Conservation (phyloP, 805 yeast species). For the Lachancea meyersii region DNA sequence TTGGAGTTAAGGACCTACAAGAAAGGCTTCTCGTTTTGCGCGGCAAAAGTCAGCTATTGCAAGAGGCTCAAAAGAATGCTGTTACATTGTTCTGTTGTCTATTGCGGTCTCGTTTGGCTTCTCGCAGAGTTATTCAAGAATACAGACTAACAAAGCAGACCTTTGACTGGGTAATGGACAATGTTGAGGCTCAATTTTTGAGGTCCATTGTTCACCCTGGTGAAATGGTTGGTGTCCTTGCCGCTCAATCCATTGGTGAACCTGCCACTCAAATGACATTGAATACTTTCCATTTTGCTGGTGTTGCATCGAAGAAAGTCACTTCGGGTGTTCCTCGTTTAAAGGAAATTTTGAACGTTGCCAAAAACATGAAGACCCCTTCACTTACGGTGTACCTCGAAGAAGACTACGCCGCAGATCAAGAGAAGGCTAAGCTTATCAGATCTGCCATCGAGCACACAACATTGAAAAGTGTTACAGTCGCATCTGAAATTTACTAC, state of each 20-base stretch:
- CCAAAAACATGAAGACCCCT: conserved; percentile 99
- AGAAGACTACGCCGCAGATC: conserved; percentile 74
- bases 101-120: conserved; percentile 84
- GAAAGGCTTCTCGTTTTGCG: conserved; percentile 68
- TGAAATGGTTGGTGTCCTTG: conserved; percentile 97
- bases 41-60: conserved; percentile 64
- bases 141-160: conserved; percentile 77
- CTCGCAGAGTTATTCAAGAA: conserved; percentile 88
- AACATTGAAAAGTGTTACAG: conserved; percentile 85
- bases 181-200: conserved; percentile 88
- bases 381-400: conserved; percentile 90
- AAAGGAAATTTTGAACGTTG: conserved; percentile 96
- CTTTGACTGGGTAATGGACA: conserved; percentile 94
- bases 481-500: conserved; percentile 94
- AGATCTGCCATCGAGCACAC: conserved; percentile 98
- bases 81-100: conserved; percentile 84
- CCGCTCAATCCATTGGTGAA: conserved; percentile 97
- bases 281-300: conserved; percentile 96
- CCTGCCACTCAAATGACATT: conserved; percentile 98
- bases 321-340: conserved; percentile 97
- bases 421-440: conserved; percentile 88
- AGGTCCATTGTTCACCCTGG: conserved; percentile 92
- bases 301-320: conserved; percentile 94
- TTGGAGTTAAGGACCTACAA: conserved; percentile 63
- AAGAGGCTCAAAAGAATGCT: conserved; percentile 90